These are phyloP conservation scores for Nectriaceae sp. DNA, from an alignment of 2,329 filamentous ascomycete genomes.

Conservation along the genomic window DNA sequence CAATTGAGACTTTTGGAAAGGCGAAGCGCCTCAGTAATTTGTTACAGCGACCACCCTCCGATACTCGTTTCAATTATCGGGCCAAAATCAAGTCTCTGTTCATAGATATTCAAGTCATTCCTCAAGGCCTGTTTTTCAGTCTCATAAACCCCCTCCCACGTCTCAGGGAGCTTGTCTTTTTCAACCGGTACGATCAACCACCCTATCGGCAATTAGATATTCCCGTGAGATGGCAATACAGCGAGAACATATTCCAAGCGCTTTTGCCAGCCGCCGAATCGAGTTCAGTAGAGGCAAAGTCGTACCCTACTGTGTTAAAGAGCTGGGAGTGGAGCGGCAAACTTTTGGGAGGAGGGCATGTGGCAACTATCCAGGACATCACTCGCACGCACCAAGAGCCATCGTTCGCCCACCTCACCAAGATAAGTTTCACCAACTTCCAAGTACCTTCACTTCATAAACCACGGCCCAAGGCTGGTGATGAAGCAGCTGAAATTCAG, in stretches of 20 bases:
- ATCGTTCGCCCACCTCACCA: conserved; percentile 58
- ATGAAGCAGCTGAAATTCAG: conserved; percentile 32
- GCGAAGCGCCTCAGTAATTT: conserved; percentile 49
- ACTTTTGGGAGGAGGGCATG: conserved; percentile 47
- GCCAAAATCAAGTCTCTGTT: conserved; percentile 71
- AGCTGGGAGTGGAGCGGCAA: conserved; percentile 66
- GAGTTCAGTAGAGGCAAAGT: conserved; percentile 33
- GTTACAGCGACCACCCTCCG: conserved; percentile 54
- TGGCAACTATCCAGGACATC: conserved; percentile 51
- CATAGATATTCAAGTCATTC: conserved; percentile 68
- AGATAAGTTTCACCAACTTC: conserved; percentile 64
- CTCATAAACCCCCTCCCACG: conserved; percentile 67
- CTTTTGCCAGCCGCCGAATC: conserved; percentile 55
- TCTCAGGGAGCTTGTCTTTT: conserved; percentile 70
- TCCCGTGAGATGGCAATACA: conserved; percentile 69
- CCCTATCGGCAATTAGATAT: conserved; percentile 63
- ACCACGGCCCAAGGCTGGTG: conserved; percentile 33
- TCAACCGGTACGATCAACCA: conserved; percentile 67
- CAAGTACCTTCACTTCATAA: conserved; percentile 54
- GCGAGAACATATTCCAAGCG: conserved; percentile 63
- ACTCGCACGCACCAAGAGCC: conserved; percentile 53
- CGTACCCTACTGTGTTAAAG: conserved; percentile 39
- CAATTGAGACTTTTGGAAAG: conserved; percentile 53
- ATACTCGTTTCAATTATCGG: conserved; percentile 63
- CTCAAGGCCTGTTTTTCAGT: conserved; percentile 42